Conservation (phyloP, 176 grass and related monocot species). For the Olyra latifolia region DNA sequence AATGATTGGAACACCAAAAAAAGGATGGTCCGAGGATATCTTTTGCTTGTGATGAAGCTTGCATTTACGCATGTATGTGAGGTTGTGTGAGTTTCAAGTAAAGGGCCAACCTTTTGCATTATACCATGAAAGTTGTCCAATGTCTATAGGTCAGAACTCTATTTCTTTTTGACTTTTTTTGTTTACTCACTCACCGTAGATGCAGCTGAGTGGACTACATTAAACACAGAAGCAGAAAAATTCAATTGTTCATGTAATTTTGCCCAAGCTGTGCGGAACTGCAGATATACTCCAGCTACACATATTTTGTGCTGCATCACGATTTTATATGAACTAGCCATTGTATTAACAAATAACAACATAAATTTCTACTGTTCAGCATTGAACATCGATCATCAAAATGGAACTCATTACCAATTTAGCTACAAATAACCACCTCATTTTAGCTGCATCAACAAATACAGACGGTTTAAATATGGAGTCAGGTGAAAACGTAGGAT, state of each 20-base stretch:
- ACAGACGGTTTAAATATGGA: neutral
- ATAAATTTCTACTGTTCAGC: neutral
- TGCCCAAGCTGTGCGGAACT: neutral
- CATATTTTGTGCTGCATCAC: neutral
- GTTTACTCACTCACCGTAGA: neutral
- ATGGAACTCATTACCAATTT: neutral
- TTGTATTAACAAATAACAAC: neutral
- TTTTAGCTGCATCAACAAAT: neutral
- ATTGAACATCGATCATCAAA: neutral
- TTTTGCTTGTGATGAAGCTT: neutral
- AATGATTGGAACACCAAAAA: neutral
- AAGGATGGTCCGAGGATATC: neutral
- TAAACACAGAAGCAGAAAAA: neutral
- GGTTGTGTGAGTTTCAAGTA: slow-evolving; percentile 6
- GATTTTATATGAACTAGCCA: neutral
- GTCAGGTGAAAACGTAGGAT: neutral
- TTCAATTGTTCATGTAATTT: neutral
- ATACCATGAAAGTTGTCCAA: neutral
- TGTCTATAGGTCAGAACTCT: neutral
- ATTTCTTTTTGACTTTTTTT: neutral
- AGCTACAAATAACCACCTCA: neutral
- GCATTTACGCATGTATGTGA: neutral
- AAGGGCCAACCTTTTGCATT: neutral
- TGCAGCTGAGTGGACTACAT: neutral
- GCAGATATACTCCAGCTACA: neutral